Evolutionary conservation across 164 flowering plant species (phyloP).

Genomic region (Hamamelis virginiana): DNA sequence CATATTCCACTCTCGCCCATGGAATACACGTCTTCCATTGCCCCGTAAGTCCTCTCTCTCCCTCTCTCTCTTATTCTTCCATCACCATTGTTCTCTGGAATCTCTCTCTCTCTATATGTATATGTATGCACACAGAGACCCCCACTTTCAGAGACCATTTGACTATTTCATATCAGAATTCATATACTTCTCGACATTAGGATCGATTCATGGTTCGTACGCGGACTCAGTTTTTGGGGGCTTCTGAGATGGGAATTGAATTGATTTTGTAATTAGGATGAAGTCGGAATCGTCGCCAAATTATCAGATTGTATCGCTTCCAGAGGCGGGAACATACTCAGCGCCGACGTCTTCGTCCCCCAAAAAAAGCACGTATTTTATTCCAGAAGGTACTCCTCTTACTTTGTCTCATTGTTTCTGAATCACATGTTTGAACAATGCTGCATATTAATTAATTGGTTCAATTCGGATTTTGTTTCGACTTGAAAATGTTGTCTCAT

Average conservation of each 20-base stretch:
- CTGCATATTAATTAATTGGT: too few species aligned
- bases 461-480: too few species aligned
- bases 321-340: constrained; percentile 84
- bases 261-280: constrained; percentile 49
- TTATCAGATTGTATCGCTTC: constrained; percentile 89
- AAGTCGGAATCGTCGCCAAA: constrained; percentile 86
- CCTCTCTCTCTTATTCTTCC: neutral
- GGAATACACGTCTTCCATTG: constrained; percentile 87
- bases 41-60: constrained; percentile 50
- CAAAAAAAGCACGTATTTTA: constrained; percentile 80
- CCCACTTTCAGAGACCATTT: too few species aligned
- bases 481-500: too few species aligned
- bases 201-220: neutral
- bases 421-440: too few species aligned
- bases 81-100: too few species aligned
- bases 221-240: neutral
- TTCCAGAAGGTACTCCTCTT: constrained; percentile 64
- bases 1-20: constrained; percentile 40
- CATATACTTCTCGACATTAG: neutral
- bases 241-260: constrained; percentile 8
- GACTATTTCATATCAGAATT: neutral
- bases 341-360: constrained; percentile 83
- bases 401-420: neutral
- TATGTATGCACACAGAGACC: too few species aligned
- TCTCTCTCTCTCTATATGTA: too few species aligned